Evolutionary conservation across 108 stramenopile genomes (phyloP), one percentile per base, ranked within the genome.

Genomic region (Nitzschia sp.): DNA sequence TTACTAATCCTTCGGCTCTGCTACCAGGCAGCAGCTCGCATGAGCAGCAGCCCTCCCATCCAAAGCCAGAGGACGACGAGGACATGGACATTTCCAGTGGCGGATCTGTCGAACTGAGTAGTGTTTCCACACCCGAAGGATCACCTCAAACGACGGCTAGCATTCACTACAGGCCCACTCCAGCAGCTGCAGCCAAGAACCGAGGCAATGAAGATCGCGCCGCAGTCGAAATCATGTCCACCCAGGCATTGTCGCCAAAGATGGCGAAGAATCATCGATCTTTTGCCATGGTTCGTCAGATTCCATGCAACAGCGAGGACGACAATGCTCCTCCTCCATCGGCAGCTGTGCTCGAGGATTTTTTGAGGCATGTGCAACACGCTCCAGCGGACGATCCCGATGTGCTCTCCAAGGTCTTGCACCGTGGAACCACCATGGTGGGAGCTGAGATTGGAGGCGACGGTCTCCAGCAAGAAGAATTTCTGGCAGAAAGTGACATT

Each of bases 21-120:
- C n/a, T n/a, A n/a, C n/a, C n/a, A n/a, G n/a, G n/a, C n/a, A n/a
- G n/a, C n/a, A n/a, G n/a, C n/a, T n/a, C n/a, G n/a, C n/a, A n/a
- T n/a, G n/a, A n/a, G n/a, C n/a, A n/a, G n/a, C n/a, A n/a, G n/a
- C n/a, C n/a, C n/a, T n/a, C n/a, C n/a, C n/a, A n/a, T n/a, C n/a
- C n/a, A n/a, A n/a, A n/a, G n/a, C 38, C 45, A 46, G 34, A 38
- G 36, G 27, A 38, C 68, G 33, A 46, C n/a, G 56, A 66, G 11
- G 64, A 66, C 6, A 66, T 26, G 47, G 8, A 48, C 3, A 17
- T 48, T 38, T 6, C 24, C 1, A n/a, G n/a, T n/a, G n/a, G n/a
- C n/a, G n/a, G n/a, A n/a, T n/a, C n/a, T n/a, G n/a, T n/a, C n/a
- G n/a, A n/a, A n/a, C n/a, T n/a, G n/a, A n/a, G n/a, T n/a, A 45